Evolutionary conservation across 345 rosid species (phyloP), one percentile per base, ranked within the genome.

Genomic region (Eucalyptus regnans): DNA sequence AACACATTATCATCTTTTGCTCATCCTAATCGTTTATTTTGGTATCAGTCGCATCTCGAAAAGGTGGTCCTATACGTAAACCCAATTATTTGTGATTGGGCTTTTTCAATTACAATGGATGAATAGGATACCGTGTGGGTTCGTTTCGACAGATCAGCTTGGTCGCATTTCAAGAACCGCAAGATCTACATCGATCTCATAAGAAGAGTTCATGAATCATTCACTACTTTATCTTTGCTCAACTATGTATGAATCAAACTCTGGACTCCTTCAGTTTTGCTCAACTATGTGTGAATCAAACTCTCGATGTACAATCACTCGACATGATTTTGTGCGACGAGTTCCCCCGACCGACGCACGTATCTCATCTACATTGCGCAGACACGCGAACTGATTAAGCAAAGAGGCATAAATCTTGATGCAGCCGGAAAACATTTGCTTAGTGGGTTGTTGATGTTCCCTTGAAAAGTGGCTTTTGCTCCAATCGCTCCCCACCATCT

Each of bases 371-470:
- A 20, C 48, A 51, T 17, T 33, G 46, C 29, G 27, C 62, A 41
- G 43, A 3, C 17, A 4, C 16, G 15, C 18, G 14, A 31, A 50
- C 64, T 56, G 12, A 50, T 20, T 51, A 86, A 46, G 41, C 56
- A 56, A 56, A 51, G 64, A 56, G 25, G 10, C 87, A 51, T 86
- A 62, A 41, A 86, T 51, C 64, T 48, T 50, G 33, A 87, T 52
- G 92, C 92, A 91, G 90, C 15, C 83, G 83, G 27, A 50, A 76
- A 25, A 48, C n/a, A 56, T 64, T 49, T 41, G 52, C 25, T 23
- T 86, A 87, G 94, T 93, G 95, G 92, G 92, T 91, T 50, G 89
- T 90, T 90, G 92, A 90, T 90, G 91, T 91, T 90, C 88, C 87
- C 85, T 88, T 58, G 93, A 90, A 94, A 91, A 94, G 88, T 16